A percentile compares a stretch with the other conserved stretches of the same genome.
Evolutionary conservation across 768 basidiomycete genomes (phyloP).

Genomic region (Termitomyces sp.): DNA sequence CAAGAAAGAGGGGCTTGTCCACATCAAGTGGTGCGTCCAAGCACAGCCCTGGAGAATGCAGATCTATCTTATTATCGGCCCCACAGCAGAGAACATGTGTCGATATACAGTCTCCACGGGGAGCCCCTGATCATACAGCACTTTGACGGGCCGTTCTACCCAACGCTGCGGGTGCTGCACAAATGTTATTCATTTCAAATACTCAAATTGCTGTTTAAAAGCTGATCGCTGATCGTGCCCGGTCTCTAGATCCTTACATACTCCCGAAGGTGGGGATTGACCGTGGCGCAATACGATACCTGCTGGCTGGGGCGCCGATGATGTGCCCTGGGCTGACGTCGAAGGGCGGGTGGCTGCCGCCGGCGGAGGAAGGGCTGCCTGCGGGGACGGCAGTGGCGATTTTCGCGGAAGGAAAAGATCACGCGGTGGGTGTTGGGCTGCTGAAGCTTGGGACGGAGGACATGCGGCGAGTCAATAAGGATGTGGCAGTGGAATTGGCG

Average conservation of each 20-base stretch:
- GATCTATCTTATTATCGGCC: constrained; percentile 15
- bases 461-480: constrained; percentile 87
- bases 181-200: constrained; percentile 61
- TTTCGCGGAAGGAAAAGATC: constrained; percentile 93
- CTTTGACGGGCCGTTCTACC: constrained; percentile 89
- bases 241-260: constrained; percentile 76
- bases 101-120: constrained; percentile 83
- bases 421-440: constrained; percentile 82
- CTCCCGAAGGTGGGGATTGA: constrained; percentile 88
- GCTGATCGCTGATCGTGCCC: not conserved
- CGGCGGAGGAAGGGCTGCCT: constrained; percentile 59
- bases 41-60: constrained; percentile 3
- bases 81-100: constrained; percentile 88
- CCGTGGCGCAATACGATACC: constrained; percentile 96
- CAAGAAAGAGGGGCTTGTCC: constrained; percentile 92
- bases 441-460: constrained; percentile 83
- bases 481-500: constrained; percentile 83
- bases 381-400: constrained; percentile 83
- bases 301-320: constrained; percentile 91
- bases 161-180: constrained; percentile 85
- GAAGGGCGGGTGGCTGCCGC: constrained; percentile 81
- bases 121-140: constrained; percentile 95
- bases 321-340: constrained; percentile 98
- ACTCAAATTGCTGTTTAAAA: not conserved
- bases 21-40: constrained; percentile 84